Percentiles rank a stretch among this genome's conserved stretches.
These are phyloP conservation scores for Lithospermum erythrorhizon DNA, from an alignment of 257 asterid genomes.

Conservation along the genomic window DNA sequence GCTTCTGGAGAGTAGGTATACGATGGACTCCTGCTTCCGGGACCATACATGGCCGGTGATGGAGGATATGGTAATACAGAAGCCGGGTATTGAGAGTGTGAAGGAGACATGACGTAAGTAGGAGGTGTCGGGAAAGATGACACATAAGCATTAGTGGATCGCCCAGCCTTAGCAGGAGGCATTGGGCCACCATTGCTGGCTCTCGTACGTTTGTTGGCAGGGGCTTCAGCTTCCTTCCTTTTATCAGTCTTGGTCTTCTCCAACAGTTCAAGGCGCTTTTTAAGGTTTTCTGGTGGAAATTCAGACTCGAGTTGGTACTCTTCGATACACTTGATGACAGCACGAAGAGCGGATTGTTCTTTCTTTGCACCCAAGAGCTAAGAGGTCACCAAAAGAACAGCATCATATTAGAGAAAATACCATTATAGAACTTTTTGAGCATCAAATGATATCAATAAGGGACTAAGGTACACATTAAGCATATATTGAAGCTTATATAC, in stretches of 20 bases:
- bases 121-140: conserved; percentile 95
- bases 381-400: background rate
- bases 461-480: too few species aligned
- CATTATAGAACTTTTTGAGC: too few species aligned
- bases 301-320: conserved; percentile 85
- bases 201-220: conserved; percentile 88
- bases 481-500: too few species aligned
- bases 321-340: conserved; percentile 86
- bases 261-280: conserved; percentile 79
- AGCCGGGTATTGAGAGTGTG: conserved; percentile 70
- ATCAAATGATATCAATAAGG: too few species aligned
- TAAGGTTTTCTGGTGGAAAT: conserved; percentile 73
- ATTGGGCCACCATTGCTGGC: conserved; percentile 88
- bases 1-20: conserved; percentile 85
- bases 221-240: conserved; percentile 64
- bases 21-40: conserved; percentile 63
- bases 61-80: conserved; percentile 71
- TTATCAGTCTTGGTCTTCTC: conserved; percentile 78
- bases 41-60: conserved; percentile 41
- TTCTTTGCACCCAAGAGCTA: conserved; percentile 94
- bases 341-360: conserved; percentile 92
- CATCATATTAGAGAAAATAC: background rate
- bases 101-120: conserved; percentile 63
- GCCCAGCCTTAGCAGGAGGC: conserved; percentile 99
- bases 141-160: conserved; percentile 90